phyloP scores from a whole-genome alignment of 108 stramenopile species.

The Cyclotella baltica region DNA sequence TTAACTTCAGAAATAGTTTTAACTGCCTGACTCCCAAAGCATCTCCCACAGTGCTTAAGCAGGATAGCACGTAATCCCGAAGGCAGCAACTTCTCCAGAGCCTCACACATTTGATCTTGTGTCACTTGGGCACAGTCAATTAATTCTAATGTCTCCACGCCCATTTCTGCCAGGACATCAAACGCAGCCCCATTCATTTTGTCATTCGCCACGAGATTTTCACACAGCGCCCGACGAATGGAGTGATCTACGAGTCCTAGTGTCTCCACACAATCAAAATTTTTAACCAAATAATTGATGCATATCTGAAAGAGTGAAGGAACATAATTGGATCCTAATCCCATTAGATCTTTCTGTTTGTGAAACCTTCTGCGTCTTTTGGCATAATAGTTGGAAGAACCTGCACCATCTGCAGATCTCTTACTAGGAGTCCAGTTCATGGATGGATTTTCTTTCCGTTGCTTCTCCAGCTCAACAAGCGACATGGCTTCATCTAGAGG shows the following conservation, averaged over 20 bases:
- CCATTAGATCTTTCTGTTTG: constrained; percentile 43
- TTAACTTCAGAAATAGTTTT: constrained; percentile 45
- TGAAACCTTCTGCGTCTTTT: constrained; percentile 66
- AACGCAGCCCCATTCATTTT: constrained; percentile 79
- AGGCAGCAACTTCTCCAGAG: constrained; percentile 48
- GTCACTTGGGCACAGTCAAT: constrained; percentile 81
- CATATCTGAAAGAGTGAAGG: constrained; percentile 77
- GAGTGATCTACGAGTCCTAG: constrained; percentile 74
- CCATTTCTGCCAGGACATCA: constrained; percentile 69
- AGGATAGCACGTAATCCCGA: constrained; percentile 62
- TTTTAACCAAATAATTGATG: constrained; percentile 66
- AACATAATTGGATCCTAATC: constrained; percentile 30
- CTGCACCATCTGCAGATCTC: constrained; percentile 1
- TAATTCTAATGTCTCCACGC: constrained; percentile 76
- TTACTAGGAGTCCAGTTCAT: constrained; percentile 49
- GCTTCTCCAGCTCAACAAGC: constrained; percentile 36
- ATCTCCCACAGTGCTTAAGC: constrained; percentile 78
- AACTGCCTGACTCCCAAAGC: constrained; percentile 73
- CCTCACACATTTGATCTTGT: constrained; percentile 56
- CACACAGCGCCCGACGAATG: constrained; percentile 65
- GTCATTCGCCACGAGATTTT: constrained; percentile 65
- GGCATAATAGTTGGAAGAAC: constrained; percentile 55
- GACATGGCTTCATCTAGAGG: constrained; percentile 77
- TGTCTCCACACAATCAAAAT: constrained; percentile 80
- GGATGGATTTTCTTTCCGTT: constrained; percentile 52